Evolutionary conservation across 257 asterid genomes (phyloP), one percentile per base, ranked within the genome.

Genomic region (Ajuga chamaepitys): DNA sequence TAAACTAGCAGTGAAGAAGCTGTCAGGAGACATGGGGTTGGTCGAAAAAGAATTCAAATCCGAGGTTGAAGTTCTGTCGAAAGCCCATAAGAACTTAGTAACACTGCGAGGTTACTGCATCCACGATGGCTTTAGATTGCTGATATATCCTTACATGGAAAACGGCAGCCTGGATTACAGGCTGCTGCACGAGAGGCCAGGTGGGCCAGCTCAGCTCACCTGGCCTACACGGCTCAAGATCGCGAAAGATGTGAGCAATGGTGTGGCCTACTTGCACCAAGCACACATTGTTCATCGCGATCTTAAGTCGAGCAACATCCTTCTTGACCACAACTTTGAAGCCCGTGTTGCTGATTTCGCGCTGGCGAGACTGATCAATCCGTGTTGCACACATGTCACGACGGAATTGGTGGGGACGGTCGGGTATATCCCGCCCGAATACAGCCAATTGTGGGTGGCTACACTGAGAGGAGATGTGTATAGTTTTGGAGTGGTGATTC

Each of bases 351-450:
- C 98, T 0, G 98, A 91, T 75, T 91, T 91, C 42, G 96, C 96
- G 64, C 68, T 91, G 63, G 83, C 98, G 3, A 77, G 98, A 67
- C 50, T 88, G 74, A 80, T 91, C 21, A 88, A 69, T 52, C 98
- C 98, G 8, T 83, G 85, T 71, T 75, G 81, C 3, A 91, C 88
- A 21, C 98, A 91, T 42, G 98, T 91, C 47, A 91, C 95, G 50
- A 88, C 97, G 4, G 98, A 92, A 63, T 74, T 87, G 75, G 98
- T 92, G 2, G 98, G 98, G n/a, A 92, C 98, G 24, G 75, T 88
- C 3, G 98, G 98, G 6, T 92, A 92, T 79, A 92, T 92, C 5
- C 98, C 98, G 11, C 98, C 98, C 0, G 98, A 92, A 66, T 92
- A 92, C 68, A 85, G 93, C 66, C 91, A 85, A 70, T 75, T 96